Conservation (phyloP, 352 stramenopile species). For the Thraustotheca clavata region DNA sequence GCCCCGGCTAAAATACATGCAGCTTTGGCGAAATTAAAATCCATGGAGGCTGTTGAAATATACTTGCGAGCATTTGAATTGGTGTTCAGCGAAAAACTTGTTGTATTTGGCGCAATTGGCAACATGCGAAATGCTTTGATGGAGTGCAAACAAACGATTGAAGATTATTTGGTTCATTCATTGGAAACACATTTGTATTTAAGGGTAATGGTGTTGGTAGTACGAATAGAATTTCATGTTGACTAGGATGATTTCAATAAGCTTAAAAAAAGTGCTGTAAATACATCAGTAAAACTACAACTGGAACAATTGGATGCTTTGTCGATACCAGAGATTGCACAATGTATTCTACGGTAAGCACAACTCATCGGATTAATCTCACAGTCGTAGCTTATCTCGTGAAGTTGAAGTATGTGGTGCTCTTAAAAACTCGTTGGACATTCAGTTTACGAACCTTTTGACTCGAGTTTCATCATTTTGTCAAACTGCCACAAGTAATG, state of each 20-base stretch:
- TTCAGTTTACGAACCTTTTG: constrained; percentile 53
- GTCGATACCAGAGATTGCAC: background rate
- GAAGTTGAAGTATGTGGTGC: constrained; percentile 69
- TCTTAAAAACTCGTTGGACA: constrained; percentile 58
- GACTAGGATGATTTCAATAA: too few species aligned
- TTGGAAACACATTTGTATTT: constrained; percentile 67
- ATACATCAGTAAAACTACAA: too few species aligned
- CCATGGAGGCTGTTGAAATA: constrained; percentile 53
- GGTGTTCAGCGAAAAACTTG: constrained; percentile 70
- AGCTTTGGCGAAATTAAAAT: constrained; percentile 47
- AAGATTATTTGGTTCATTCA: constrained; percentile 65
- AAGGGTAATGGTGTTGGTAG: too few species aligned
- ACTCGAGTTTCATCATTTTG: constrained; percentile 54
- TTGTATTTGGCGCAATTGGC: constrained; percentile 68
- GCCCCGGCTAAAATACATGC: constrained; percentile 53
- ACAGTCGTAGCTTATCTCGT: constrained; percentile 40
- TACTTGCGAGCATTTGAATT: constrained; percentile 69
- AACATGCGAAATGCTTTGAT: constrained; percentile 67
- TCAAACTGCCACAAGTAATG: constrained; percentile 59
- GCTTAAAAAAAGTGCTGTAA: too few species aligned
- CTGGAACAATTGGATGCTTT: background rate
- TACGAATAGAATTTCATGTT: too few species aligned
- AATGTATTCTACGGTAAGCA: background rate
- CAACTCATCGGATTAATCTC: background rate
- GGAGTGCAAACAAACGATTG: constrained; percentile 79